These are phyloP conservation scores for Salvia splendens DNA, from an alignment of 257 asterid species.

Conservation along the genomic window DNA sequence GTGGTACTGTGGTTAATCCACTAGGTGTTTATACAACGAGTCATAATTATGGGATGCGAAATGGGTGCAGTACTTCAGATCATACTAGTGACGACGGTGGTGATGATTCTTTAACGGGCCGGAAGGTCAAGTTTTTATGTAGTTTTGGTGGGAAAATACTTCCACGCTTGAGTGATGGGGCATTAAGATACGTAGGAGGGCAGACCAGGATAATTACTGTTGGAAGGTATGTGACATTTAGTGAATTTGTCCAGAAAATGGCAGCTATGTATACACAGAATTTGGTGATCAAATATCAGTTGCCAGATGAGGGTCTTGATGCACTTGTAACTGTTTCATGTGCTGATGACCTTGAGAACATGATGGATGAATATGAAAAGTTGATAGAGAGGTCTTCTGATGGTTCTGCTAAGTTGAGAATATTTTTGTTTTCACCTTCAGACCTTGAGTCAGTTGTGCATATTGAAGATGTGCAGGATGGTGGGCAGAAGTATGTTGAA, in stretches of 20 bases:
- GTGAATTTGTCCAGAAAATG: slow-evolving; percentile 70
- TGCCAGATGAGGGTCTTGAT: slow-evolving; percentile 97
- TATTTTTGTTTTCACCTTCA: slow-evolving; percentile 77
- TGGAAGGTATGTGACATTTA: slow-evolving; percentile 60
- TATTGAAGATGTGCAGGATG: slow-evolving; percentile 67
- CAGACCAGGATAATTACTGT: slow-evolving; percentile 87
- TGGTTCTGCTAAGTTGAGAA: slow-evolving; percentile 87
- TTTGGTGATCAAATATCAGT: slow-evolving; percentile 83
- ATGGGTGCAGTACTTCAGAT: slow-evolving; percentile 51
- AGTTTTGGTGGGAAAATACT: slow-evolving; percentile 96
- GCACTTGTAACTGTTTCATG: slow-evolving; percentile 94
- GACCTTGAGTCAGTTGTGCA: slow-evolving; percentile 60
- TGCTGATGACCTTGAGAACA: slow-evolving; percentile 91
- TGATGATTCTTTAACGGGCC: slow-evolving; percentile 66
- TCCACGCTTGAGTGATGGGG: slow-evolving; percentile 89
- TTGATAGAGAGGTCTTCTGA: slow-evolving; percentile 69
- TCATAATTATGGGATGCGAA: slow-evolving; percentile 39
- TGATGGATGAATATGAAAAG: slow-evolving; percentile 97
- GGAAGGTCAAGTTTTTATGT: slow-evolving; percentile 82
- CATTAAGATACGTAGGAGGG: slow-evolving; percentile 93
- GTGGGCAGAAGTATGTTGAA: slow-evolving; percentile 82
- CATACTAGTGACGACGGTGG: slow-evolving; percentile 69
- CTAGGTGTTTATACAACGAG: slow-evolving; percentile 39
- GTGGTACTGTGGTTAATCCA: slow-evolving; percentile 40
- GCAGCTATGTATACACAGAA: slow-evolving; percentile 53